Evolutionary conservation across 805 yeast species (phyloP).

Genomic region (Blastobotrys muscicola): DNA sequence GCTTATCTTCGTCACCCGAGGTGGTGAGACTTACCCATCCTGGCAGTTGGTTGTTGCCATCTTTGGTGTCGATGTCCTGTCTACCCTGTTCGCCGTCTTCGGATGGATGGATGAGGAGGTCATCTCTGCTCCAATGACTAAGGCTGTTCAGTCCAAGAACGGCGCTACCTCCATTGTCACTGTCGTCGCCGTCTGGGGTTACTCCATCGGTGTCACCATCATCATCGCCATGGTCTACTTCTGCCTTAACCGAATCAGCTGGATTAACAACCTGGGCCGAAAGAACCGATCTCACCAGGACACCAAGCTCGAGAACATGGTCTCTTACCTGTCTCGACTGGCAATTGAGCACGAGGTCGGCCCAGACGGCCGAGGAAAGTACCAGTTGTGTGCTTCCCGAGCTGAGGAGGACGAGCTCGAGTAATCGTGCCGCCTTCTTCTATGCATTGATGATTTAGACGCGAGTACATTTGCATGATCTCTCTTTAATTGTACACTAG

Average conservation of each 20-base stretch:
- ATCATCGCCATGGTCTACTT: slow-evolving; percentile 92
- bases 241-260: slow-evolving; percentile 40
- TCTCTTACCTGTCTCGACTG: slow-evolving; percentile 29
- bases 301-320: slow-evolving; percentile 29
- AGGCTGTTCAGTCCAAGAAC: slow-evolving; percentile 49
- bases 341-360: slow-evolving; percentile 31
- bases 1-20: slow-evolving; percentile 95
- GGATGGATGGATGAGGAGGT: slow-evolving; percentile 64
- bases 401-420: slow-evolving; percentile 28
- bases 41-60: slow-evolving; percentile 97
- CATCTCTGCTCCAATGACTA: slow-evolving; percentile 25
- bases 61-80: slow-evolving; percentile 78
- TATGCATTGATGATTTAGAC: too few species aligned
- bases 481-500: slow-evolving; percentile 1
- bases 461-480: neutral
- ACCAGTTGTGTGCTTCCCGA: slow-evolving; percentile 26
- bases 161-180: slow-evolving; percentile 95
- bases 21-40: slow-evolving; percentile 98
- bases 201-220: slow-evolving; percentile 95
- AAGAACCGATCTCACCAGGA: slow-evolving; percentile 24
- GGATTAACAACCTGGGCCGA: slow-evolving; percentile 28
- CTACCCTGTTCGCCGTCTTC: slow-evolving; percentile 84
- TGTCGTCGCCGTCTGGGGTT: slow-evolving; percentile 85
- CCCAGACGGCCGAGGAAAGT: slow-evolving; percentile 23
- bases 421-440: slow-evolving; percentile 9